Base-by-base conservation (phyloP, 306 rosid species). In the Pyrus pyrifolia region DNA sequence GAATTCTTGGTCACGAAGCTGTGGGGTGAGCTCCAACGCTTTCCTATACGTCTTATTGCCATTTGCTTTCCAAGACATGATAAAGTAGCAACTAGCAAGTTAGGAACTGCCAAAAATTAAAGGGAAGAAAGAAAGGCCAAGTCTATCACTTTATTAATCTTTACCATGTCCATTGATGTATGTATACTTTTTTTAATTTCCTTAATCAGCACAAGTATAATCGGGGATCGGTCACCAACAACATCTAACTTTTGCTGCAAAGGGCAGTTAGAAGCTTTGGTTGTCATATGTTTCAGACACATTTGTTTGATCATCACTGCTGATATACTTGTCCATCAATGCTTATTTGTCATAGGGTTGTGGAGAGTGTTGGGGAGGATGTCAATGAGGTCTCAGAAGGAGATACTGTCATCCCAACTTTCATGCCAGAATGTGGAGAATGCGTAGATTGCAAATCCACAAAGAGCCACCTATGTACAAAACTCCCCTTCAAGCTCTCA, bases 1-100 rank as follows among this genome's bases (percentile, higher is more conserved):
- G 91, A 78, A 94, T 94, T 82, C 61, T 94, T 12, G 97, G 97
- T 64, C 97, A 94, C 58, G 97, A 94, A 78, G 97, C 98, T 22
- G 63, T 94, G 60, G 97, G 98, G 98, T 80, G 71, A 77, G 80
- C 59, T 67, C 64, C 42, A 14, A 6, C 69, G 45, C 14, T 57
- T n/a, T 45, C 8, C 52, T 11, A 46, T 44, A 10, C 22, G 11
- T 59, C 18, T 42, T 13, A 6, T 22, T 15, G 15, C 25, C n/a
- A 17, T 35, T 42, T 22, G 35, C 35, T 21, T 46, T 53, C 53
- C 53, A 53, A 22, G 30, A 12, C 23, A 58, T 22, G 5, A 21
- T 11, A 8, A n/a, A 58, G 27, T 12, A 25, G 42, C 42, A 38
- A 38, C 10, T 38, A 25, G 42, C 42, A 38, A 38, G 42, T 38